Conservation (phyloP, 1,139 yeast species). For the Scheffersomyces illinoinensis region DNA sequence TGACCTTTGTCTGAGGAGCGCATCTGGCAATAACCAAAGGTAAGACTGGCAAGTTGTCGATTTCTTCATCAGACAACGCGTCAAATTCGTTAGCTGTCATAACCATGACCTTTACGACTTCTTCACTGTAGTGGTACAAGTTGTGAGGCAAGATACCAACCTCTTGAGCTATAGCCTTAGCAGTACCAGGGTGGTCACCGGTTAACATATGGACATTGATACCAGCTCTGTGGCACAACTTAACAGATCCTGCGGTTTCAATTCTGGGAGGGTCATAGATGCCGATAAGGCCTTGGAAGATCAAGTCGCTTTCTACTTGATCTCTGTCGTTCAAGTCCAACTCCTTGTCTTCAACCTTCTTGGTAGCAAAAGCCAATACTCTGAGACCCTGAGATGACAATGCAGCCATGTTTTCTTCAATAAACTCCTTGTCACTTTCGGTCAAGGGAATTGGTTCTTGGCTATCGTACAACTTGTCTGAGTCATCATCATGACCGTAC, state of each 20-base stretch:
- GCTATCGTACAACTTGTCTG: constrained; percentile 14
- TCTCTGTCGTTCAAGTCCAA: constrained; percentile 43
- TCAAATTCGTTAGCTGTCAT: constrained; percentile 81
- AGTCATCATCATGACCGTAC: constrained; percentile 39
- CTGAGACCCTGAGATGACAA: constrained; percentile 71
- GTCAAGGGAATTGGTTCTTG: constrained; percentile 34
- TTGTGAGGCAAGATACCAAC: constrained; percentile 81
- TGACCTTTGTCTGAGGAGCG: constrained; percentile 82
- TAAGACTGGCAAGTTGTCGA: constrained; percentile 67
- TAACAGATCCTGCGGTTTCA: constrained; percentile 70
- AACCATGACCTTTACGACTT: constrained; percentile 65
- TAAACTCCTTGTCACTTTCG: constrained; percentile 36
- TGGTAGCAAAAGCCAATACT: constrained; percentile 69
- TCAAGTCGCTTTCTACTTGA: constrained; percentile 53
- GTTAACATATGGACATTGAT: constrained; percentile 84
- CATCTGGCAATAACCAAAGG: constrained; percentile 84
- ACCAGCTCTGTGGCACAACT: constrained; percentile 72
- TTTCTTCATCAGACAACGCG: constrained; percentile 57
- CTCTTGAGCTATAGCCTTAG: constrained; percentile 79
- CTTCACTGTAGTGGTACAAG: constrained; percentile 60
- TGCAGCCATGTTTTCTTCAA: constrained; percentile 61
- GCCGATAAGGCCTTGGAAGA: constrained; percentile 72
- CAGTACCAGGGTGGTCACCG: constrained; percentile 85
- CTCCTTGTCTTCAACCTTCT: constrained; percentile 18
- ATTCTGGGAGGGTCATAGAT: constrained; percentile 82